Evolutionary conservation across 768 basidiomycete genomes (phyloP), one percentile per base, ranked within the genome.

Genomic region (Tubosaeta sp.): DNA sequence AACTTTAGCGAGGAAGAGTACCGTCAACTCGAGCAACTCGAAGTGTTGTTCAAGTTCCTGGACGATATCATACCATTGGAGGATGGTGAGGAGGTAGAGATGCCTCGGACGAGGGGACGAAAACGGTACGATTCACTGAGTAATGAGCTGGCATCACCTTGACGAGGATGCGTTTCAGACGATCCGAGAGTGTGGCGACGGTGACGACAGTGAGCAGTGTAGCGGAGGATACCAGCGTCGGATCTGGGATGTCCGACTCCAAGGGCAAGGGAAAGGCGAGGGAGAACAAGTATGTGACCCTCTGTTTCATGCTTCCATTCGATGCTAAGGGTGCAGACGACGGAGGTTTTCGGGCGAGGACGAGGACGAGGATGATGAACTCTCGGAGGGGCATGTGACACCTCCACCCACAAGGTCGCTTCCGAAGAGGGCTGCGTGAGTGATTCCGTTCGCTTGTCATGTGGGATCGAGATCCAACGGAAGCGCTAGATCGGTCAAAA

Each of bases 1-100:
- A 78, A 77, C 53, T 86, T 91, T 65, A 82, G 76, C 53, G 86
- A 89, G 61, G 85, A 80, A 35, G 86, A 90, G 39, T 84, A 81
- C 53, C 72, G 85, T 53, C 74, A 85, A 50, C 72, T 90, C 4
- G 79, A 83, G 48, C 72, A 80, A 27, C 76, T 88, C 26, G 76
- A 81, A 37, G 76, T 80, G 0, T 60, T 88, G 26, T 91, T 91
- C 62, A 75, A 79, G 43, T 86, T 87, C 63, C 60, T 90, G 65
- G 88, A 91, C 56, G 80, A 83, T 10, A 79, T 91, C 39, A 75
- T 86, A 38, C 83, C 87, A 2, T 68, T 82, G 38, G 84, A 82
- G n/a, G 84, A 84, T 6, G 80, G 77, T 8, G 83, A 85, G 37
- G 70, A 74, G 16, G 54, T 71, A 6, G 74, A 74, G 19, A 50